Percentiles rank a stretch among this genome's conserved stretches.
phyloP scores from a whole-genome alignment of 352 stramenopile genomes.

The Phytophthora meadii region DNA sequence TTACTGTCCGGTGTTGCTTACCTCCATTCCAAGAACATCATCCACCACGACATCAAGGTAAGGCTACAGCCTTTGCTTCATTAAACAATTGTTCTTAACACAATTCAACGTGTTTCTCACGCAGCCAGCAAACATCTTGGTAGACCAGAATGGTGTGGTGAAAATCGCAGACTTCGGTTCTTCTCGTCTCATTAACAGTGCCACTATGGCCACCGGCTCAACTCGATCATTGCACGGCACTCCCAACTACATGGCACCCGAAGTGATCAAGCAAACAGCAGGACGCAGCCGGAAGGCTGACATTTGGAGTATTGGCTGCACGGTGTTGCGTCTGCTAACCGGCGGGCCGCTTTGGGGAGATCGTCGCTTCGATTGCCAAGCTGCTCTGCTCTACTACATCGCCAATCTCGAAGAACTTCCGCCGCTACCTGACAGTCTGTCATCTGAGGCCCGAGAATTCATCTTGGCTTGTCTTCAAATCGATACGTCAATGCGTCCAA shows the following conservation, averaged over 20 bases:
- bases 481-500: slow-evolving; percentile 70
- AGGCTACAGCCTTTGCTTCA: no score
- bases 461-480: slow-evolving; percentile 61
- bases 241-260: slow-evolving; percentile 89
- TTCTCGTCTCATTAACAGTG: slow-evolving; percentile 73
- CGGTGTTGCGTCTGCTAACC: slow-evolving; percentile 78
- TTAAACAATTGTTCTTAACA: no score
- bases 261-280: slow-evolving; percentile 87
- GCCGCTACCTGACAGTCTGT: slow-evolving; percentile 48
- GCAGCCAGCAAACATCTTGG: slow-evolving; percentile 91
- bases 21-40: slow-evolving; percentile 76
- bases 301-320: slow-evolving; percentile 87
- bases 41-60: slow-evolving; percentile 84
- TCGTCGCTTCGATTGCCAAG: slow-evolving; percentile 78
- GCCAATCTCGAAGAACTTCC: slow-evolving; percentile 57
- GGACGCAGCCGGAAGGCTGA: slow-evolving; percentile 76
- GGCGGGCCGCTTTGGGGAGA: slow-evolving; percentile 79
- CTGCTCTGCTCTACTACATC: slow-evolving; percentile 71
- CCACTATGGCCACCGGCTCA: slow-evolving; percentile 51
- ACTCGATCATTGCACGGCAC: slow-evolving; percentile 71
- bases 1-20: slow-evolving; percentile 91
- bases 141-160: slow-evolving; percentile 93
- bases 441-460: slow-evolving; percentile 51
- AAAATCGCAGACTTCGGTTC: slow-evolving; percentile 96
- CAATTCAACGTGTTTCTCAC: no score